A percentile compares a stretch with the other conserved stretches of the same genome.
Evolutionary conservation across 768 basidiomycete species (phyloP).

Genomic region (Clitopilus hobsonii): DNA sequence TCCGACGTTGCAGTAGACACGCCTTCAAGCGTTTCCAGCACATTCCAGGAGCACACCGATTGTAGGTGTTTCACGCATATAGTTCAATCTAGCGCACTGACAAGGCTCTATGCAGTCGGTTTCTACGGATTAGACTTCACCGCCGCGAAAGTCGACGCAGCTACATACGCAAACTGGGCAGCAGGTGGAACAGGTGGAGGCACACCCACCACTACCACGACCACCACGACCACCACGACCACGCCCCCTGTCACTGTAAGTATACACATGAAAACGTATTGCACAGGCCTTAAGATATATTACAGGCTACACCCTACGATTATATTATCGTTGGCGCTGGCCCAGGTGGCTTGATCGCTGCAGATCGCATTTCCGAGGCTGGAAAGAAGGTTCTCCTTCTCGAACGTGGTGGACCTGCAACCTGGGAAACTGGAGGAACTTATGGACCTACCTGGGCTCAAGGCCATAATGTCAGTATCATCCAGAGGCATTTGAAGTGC

Average conservation of each 20-base stretch:
- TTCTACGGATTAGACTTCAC: constrained; percentile 53
- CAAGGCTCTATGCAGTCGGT: constrained; percentile 38
- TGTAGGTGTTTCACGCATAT: constrained; percentile 31
- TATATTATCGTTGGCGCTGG: constrained; percentile 57
- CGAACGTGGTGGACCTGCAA: constrained; percentile 61
- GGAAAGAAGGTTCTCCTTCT: constrained; percentile 60
- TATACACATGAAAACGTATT: neutral
- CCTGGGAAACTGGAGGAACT: constrained; percentile 54
- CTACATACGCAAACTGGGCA: constrained; percentile 47
- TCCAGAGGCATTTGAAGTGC: neutral
- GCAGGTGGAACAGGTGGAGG: constrained; percentile 41
- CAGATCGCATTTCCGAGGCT: constrained; percentile 54
- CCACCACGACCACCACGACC: constrained; percentile 29
- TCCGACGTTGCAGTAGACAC: constrained; percentile 37
- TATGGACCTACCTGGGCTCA: constrained; percentile 48
- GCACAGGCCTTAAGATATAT: neutral
- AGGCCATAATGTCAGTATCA: constrained; percentile 34
- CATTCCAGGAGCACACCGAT: constrained; percentile 56
- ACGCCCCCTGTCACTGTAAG: constrained; percentile 22
- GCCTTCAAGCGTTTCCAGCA: constrained; percentile 45
- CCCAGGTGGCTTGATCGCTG: constrained; percentile 53
- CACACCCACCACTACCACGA: constrained; percentile 21
- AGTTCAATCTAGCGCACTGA: no score
- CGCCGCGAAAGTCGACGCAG: constrained; percentile 36
- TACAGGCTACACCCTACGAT: constrained; percentile 41